Base-by-base conservation (phyloP, 202 grass and related monocot species). In the Brachypodium distachyon region DNA sequence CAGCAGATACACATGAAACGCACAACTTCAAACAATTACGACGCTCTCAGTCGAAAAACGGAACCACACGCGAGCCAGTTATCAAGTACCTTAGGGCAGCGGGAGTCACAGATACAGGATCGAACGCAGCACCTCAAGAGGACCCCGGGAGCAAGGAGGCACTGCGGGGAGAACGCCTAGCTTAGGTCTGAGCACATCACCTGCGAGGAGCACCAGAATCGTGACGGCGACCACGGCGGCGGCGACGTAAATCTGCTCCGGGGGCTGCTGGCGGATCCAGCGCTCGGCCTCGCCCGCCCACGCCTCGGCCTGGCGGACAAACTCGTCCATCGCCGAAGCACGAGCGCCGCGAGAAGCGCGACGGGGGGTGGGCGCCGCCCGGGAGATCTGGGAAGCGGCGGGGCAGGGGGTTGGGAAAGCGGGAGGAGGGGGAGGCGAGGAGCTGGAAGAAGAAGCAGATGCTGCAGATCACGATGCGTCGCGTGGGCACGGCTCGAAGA, bases 241-340 rank as follows among this genome's bases (percentile, higher is more conserved):
- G 5, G 89, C 86, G 84, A 84, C 23, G 53, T 97, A 97, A 72
- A 98, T 87, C 85, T 92, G 91, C 72, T 98, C 91, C 39, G 72
- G 61, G 22, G 87, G 82, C 12, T 80, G 87, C 63, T 83, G 81
- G 41, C 65, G 84, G 62, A 87, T 50, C 91, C 87, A 90, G 41
- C 31, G 38, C 80, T 90, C 87, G 61, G 85, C 49, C 17, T 85
- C 81, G 33, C 59, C 43, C 27, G 37, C 78, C 90, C 81, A 87
- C 17, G 23, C 26, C 67, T 78, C 44, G 16, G 71, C 77, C 36
- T 81, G 71, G 46, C 4, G 48, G 42, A 81, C 1, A 77, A 50
- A 67, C 32, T 78, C 80, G 4, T 84, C 86, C 86, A 92, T 92
- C 57, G 36, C 83, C 80, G 16, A n/a, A n/a, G n/a, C 82, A 68